Base-by-base conservation (phyloP, 495 filamentous ascomycete genomes). In the Penicillium salamii region DNA sequence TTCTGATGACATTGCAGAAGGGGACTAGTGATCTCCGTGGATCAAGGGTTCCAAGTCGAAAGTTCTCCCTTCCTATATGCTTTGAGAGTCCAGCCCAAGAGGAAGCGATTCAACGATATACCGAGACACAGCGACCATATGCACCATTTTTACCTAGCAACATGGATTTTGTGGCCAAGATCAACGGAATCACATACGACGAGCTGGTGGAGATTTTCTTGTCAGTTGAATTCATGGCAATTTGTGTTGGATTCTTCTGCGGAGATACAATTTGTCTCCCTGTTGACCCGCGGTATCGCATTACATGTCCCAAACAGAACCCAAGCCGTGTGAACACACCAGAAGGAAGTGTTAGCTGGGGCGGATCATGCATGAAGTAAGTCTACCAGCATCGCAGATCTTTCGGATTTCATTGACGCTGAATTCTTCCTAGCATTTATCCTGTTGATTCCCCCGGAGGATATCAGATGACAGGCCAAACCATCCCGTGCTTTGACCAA, bases 131-230 rank as follows among this genome's bases (percentile, higher is more conserved):
- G 42, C 72, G 81, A 2, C 74, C 78, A 5, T 75, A 80, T 32
- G 81, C 80, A 5, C 66, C 70, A n/a, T 85, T 79, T 39, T 62
- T 83, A 3, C 80, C 81, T 0, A 78, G 81, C 52, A 81, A 81
- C 42, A 64, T 82, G 45, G 68, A 69, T 13, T 85, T 80, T 38
- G 72, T 83, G 9, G 77, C 78, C 5, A 69, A 74, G 33, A 81
- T 78, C 62, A 85, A 85, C 48, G 80, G 74, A 14, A 70, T 83
- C 35, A 70, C 73, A 5, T 58, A 62, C 8, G 59, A 70, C 15
- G 66, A 76, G 54, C 68, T 78, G 15, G 62, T 74, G 9, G 55
- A 74, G 0, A 72, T 78, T 9, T 71, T 77, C 38, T 68, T 78
- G 8, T 76, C 66, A 12, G 70, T 71, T 5, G 60, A 61, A 3